These are phyloP conservation scores for Acer yangbiense DNA, from an alignment of 345 rosid species.

Conservation along the genomic window DNA sequence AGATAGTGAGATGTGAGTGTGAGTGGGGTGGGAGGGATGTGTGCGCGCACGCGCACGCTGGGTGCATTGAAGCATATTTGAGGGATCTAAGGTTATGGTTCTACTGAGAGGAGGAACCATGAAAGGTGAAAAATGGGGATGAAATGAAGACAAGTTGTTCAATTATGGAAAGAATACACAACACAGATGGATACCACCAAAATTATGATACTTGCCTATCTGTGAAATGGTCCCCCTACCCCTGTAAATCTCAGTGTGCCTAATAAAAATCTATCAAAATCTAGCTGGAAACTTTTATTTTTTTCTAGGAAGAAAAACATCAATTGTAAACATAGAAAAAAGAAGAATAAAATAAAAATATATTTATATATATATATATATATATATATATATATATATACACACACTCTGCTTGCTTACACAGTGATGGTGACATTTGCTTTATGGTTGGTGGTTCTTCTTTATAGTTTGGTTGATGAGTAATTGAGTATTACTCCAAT, in stretches of 20 bases:
- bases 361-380: no score
- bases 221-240: slow-evolving; percentile 49
- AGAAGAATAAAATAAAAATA: neutral
- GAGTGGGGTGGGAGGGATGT: no score
- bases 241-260: slow-evolving; percentile 35
- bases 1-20: neutral
- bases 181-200: slow-evolving; percentile 37
- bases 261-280: slow-evolving; percentile 31
- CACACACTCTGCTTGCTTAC: slow-evolving; percentile 15
- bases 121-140: slow-evolving; percentile 22
- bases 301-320: neutral
- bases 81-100: slow-evolving; percentile 19
- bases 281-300: slow-evolving; percentile 44
- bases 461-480: slow-evolving; percentile 16
- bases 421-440: slow-evolving; percentile 26
- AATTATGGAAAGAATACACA: slow-evolving; percentile 40
- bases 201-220: slow-evolving; percentile 38
- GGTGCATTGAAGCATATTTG: neutral
- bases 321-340: neutral
- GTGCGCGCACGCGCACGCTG: no score
- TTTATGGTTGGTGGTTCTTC: slow-evolving; percentile 26
- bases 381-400: no score
- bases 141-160: slow-evolving; percentile 28
- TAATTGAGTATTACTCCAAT: neutral
- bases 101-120: slow-evolving; percentile 24